phyloP scores from a whole-genome alignment of 352 stramenopile species.

The Plasmopara muralis region DNA sequence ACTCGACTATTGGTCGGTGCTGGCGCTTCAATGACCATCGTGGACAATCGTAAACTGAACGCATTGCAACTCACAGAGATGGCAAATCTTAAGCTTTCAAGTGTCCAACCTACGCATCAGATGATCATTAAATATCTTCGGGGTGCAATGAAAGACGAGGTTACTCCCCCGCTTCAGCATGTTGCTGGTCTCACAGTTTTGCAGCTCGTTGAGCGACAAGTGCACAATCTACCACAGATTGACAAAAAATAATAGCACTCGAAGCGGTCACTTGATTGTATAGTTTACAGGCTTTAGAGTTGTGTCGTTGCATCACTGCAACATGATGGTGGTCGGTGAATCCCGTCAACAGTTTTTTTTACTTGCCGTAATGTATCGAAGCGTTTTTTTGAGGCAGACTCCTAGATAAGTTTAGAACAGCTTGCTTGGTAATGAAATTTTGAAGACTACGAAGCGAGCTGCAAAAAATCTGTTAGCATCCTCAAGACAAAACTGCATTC shows the following conservation, averaged over 20 bases:
- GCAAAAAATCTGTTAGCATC: no score
- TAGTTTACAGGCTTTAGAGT: no score
- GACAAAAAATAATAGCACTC: background rate
- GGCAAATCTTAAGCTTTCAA: constrained; percentile 64
- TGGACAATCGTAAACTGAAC: constrained; percentile 61
- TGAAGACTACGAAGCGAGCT: no score
- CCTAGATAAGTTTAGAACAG: no score
- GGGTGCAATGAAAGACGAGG: constrained; percentile 64
- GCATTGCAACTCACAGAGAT: constrained; percentile 69
- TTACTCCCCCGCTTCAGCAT: constrained; percentile 70
- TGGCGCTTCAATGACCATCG: constrained; percentile 40
- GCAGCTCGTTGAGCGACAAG: constrained; percentile 56
- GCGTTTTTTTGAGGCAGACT: no score
- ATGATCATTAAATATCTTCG: constrained; percentile 84
- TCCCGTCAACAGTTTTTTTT: no score
- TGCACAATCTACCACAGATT: constrained; percentile 37
- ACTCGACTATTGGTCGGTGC: constrained; percentile 50
- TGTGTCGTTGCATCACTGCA: no score
- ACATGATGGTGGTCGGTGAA: no score
- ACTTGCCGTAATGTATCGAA: no score
- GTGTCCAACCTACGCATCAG: constrained; percentile 73
- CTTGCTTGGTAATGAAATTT: no score
- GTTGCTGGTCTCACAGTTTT: constrained; percentile 64
- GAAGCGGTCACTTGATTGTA: no score
- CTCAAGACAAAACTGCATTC: no score